Evolutionary conservation across 495 filamentous ascomycete species (phyloP), one percentile per base, ranked within the genome.

Genomic region (Penicillium malachiteum): DNA sequence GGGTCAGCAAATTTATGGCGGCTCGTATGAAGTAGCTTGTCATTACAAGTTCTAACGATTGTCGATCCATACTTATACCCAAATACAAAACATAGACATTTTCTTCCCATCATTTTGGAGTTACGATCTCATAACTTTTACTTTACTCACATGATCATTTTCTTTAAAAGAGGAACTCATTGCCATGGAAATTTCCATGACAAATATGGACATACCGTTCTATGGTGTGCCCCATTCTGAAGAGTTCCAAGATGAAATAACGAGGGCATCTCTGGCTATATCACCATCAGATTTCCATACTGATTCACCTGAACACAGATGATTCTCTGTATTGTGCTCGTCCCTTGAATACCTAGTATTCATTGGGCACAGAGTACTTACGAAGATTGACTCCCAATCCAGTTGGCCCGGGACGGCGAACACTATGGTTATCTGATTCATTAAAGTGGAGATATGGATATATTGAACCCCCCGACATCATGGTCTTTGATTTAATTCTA

Each of bases 1-100:
- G 87, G 58, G 74, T 96, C 55, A 97, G 93, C 78, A 81, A 88
- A 56, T 98, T 97, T 72, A 94, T 85, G 71, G 91, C 92, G 52
- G 90, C 94, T 6, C 83, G 90, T 48, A 67, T 96, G 66, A 55
- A 49, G 34, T 37, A 37, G 12, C 34, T 37, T 37, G 34, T 37
- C 40, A 16, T 12, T 14, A 8, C 17, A 9, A 13, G 7, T 43
- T 13, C 12, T 14, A 12, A 43, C 9, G 12, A 16, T 16, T 12
- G 1, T 43, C 14, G 40, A 16, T 43, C 40, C 14, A 43, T 16
- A 14, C 9, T 16, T 37, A 37, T 37, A 37, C 34, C 34, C 34
- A 37, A 10, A 37, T 37, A 37, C 34, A 37, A 37, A 9, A 13
- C 4, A 37, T 2, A 37, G 34, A 37, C 34, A 10, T 9, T 37